Percentiles rank a stretch among this genome's conserved stretches.
Conservation (phyloP, 1,139 yeast genomes). For the Diutina rugosa region DNA sequence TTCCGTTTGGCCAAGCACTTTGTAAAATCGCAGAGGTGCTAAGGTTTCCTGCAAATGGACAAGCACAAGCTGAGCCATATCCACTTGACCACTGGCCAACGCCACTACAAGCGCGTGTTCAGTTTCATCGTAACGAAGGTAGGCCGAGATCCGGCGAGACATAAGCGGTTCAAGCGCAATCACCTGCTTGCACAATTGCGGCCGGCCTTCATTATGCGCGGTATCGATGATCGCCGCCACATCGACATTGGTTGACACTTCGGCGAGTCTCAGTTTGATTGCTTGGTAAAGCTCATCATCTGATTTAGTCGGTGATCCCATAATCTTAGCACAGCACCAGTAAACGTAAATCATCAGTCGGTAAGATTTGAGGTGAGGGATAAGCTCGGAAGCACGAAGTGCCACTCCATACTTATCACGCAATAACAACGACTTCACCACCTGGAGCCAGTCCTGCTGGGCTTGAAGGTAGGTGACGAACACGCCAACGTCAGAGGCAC, state of each 20-base stretch:
- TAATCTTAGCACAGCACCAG: slow-evolving; percentile 76
- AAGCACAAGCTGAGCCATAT: slow-evolving; percentile 50
- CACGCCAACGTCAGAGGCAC: slow-evolving; percentile 54
- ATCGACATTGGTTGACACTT: slow-evolving; percentile 8
- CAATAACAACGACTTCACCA: slow-evolving; percentile 45
- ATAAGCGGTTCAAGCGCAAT: slow-evolving; percentile 60
- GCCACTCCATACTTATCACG: slow-evolving; percentile 56
- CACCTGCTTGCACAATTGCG: slow-evolving; percentile 49
- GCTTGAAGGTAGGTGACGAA: slow-evolving; percentile 47
- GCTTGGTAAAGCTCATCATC: slow-evolving; percentile 47
- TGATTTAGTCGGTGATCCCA: slow-evolving; percentile 33
- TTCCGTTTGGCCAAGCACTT: slow-evolving; percentile 28
- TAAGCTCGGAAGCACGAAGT: slow-evolving; percentile 42
- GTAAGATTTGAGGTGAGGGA: slow-evolving; percentile 28
- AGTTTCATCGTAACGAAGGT: slow-evolving; percentile 60
- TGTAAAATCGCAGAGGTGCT: slow-evolving; percentile 27
- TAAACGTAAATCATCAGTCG: slow-evolving; percentile 48
- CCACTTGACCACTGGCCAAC: slow-evolving; percentile 52
- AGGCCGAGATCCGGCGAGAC: slow-evolving; percentile 45
- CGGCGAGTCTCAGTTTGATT: slow-evolving; percentile 14
- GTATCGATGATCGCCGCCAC: slow-evolving; percentile 38
- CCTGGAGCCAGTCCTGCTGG: slow-evolving; percentile 11
- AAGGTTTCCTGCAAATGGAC: slow-evolving; percentile 31
- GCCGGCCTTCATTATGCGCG: slow-evolving; percentile 79
- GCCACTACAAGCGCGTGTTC: slow-evolving; percentile 62